Percentiles rank a stretch among this genome's conserved stretches.
Conservation (phyloP, 257 asterid species). For the Prunella vulgaris region DNA sequence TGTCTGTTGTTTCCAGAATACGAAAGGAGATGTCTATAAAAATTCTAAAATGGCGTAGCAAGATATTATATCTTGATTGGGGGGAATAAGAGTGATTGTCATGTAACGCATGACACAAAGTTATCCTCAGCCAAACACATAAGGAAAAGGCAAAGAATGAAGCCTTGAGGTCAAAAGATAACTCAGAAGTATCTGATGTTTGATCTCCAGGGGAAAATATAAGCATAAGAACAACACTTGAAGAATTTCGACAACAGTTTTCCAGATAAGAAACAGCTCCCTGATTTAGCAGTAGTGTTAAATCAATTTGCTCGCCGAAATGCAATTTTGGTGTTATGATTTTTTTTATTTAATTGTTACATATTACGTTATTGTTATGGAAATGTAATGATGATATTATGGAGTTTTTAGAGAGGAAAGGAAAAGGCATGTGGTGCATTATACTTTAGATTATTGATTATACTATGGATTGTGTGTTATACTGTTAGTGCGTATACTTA, state of each 20-base stretch:
- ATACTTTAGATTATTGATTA: too few species aligned
- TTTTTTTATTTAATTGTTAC: too few species aligned
- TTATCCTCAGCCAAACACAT: not conserved
- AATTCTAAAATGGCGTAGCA: not conserved
- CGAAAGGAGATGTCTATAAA: not conserved
- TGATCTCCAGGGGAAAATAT: not conserved
- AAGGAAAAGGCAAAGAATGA: not conserved
- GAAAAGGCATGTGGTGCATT: too few species aligned
- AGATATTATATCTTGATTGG: not conserved
- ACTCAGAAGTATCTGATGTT: not conserved
- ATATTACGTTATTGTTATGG: too few species aligned
- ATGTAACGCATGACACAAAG: not conserved
- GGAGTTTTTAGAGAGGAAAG: too few species aligned
- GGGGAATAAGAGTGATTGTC: not conserved
- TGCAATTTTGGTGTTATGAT: too few species aligned
- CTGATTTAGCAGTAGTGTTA: constrained; percentile 17
- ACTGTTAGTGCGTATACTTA: too few species aligned
- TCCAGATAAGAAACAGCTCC: constrained; percentile 10
- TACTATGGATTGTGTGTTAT: too few species aligned
- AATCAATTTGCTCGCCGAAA: too few species aligned
- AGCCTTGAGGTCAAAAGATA: constrained; percentile 3
- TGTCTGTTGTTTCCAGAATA: constrained; percentile 10
- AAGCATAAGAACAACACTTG: constrained; percentile 8
- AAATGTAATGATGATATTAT: too few species aligned
- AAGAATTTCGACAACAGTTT: constrained; percentile 14